Percentiles rank a stretch among this genome's conserved stretches.
These are phyloP conservation scores for Suillus bovinus DNA, from an alignment of 768 basidiomycete genomes.

Conservation along the genomic window DNA sequence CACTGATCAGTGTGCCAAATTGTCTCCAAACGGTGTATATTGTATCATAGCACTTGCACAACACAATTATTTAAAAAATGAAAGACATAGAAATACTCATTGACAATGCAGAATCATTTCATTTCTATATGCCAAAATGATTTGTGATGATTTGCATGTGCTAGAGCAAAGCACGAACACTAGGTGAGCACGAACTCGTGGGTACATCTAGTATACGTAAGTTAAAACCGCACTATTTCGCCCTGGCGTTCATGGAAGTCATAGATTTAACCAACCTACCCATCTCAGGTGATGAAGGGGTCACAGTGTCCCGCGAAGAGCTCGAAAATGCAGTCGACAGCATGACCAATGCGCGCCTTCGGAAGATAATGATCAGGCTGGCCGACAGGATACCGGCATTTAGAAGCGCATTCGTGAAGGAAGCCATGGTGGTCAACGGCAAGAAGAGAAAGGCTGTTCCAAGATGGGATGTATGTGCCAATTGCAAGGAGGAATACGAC, in stretches of 20 bases:
- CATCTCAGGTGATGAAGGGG: neutral
- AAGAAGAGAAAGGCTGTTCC: slow-evolving; percentile 1
- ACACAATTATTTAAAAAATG: no score
- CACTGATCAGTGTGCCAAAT: no score
- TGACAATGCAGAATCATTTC: no score
- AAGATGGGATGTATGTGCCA: neutral
- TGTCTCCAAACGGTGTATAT: no score
- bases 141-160: no score
- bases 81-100: no score
- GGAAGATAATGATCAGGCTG: neutral
- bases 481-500: neutral
- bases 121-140: no score
- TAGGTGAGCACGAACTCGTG: no score
- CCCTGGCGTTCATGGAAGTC: neutral
- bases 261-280: neutral
- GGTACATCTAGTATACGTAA: neutral
- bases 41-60: no score
- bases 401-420: neutral
- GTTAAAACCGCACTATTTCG: neutral
- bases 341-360: neutral
- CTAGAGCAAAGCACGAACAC: no score
- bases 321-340: neutral
- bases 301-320: neutral
- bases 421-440: neutral
- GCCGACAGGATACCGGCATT: neutral